Evolutionary conservation across 371 early-diverging fungal genomes (phyloP).

Genomic region (Encephalitozoon romaleae): DNA sequence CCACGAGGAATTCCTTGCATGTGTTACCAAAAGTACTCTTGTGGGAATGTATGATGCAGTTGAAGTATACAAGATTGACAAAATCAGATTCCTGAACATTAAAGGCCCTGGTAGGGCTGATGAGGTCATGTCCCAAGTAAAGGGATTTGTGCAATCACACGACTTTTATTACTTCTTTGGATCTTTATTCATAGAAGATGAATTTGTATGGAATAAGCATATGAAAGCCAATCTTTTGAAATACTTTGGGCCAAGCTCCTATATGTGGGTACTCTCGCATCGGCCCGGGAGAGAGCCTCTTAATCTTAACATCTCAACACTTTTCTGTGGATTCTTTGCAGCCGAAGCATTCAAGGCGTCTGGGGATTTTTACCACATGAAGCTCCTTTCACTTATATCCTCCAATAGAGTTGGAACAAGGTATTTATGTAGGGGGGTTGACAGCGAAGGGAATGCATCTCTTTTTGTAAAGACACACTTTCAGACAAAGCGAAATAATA

Average conservation of each 20-base stretch:
- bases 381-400: constrained; percentile 45
- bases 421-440: constrained; percentile 44
- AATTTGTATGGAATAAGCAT: constrained; percentile 45
- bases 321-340: constrained; percentile 46
- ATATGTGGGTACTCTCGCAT: neutral
- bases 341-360: neutral
- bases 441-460: constrained; percentile 49
- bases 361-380: constrained; percentile 1
- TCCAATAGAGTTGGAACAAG: constrained; percentile 51
- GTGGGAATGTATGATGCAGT: neutral
- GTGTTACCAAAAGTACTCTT: constrained; percentile 19
- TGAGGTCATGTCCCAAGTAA: constrained; percentile 15
- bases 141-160: constrained; percentile 27
- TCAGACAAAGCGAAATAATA: constrained; percentile 2
- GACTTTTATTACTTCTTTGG: constrained; percentile 28
- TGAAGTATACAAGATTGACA: constrained; percentile 24
- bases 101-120: neutral
- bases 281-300: neutral
- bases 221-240: constrained; percentile 13
- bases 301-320: neutral
- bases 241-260: neutral
- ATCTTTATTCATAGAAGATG: constrained; percentile 15
- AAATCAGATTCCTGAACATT: constrained; percentile 23
- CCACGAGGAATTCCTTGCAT: constrained; percentile 3
- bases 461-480: constrained; percentile 54